These are phyloP conservation scores for Erythrophleum fordii DNA, from an alignment of 306 rosid species.

Conservation along the genomic window DNA sequence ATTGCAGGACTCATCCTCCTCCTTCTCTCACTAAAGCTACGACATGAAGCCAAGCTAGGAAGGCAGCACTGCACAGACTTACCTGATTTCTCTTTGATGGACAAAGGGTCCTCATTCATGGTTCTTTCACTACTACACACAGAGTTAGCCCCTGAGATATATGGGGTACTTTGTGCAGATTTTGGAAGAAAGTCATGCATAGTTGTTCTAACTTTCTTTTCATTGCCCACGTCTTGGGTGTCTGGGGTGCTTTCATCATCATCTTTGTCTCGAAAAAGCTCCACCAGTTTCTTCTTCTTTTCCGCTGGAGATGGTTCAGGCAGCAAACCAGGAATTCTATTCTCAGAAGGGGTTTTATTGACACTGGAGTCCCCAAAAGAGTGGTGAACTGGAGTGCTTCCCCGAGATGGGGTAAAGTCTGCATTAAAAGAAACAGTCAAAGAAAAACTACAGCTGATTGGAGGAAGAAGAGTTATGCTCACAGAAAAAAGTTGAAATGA, in stretches of 20 bases:
- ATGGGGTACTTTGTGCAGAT: slow-evolving; percentile 60
- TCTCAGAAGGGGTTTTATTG: slow-evolving; percentile 43
- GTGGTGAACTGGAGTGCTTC: slow-evolving; percentile 76
- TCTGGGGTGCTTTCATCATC: slow-evolving; percentile 23
- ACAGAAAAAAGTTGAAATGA: background rate
- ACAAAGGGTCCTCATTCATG: slow-evolving; percentile 42
- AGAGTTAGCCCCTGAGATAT: slow-evolving; percentile 54
- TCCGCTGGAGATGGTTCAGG: slow-evolving; percentile 57
- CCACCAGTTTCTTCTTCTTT: slow-evolving; percentile 71
- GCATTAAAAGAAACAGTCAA: slow-evolving; percentile 28
- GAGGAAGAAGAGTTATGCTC: slow-evolving; percentile 1
- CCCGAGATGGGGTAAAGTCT: slow-evolving; percentile 90
- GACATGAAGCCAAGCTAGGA: slow-evolving; percentile 75
- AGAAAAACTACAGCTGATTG: slow-evolving; percentile 13
- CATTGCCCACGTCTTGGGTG: slow-evolving; percentile 2
- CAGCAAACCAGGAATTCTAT: slow-evolving; percentile 35
- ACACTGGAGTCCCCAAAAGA: slow-evolving; percentile 39
- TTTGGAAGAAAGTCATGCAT: slow-evolving; percentile 48
- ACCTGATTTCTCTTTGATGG: slow-evolving; percentile 46
- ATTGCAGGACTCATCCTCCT: slow-evolving; percentile 69
- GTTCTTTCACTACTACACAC: slow-evolving; percentile 66
- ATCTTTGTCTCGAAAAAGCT: slow-evolving; percentile 65
- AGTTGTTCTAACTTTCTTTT: slow-evolving; percentile 43
- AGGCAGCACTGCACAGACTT: slow-evolving; percentile 71
- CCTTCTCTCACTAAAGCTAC: slow-evolving; percentile 74